Conservation (phyloP, 1,284 basidiomycete species). For the Puccinia brachypodii region DNA sequence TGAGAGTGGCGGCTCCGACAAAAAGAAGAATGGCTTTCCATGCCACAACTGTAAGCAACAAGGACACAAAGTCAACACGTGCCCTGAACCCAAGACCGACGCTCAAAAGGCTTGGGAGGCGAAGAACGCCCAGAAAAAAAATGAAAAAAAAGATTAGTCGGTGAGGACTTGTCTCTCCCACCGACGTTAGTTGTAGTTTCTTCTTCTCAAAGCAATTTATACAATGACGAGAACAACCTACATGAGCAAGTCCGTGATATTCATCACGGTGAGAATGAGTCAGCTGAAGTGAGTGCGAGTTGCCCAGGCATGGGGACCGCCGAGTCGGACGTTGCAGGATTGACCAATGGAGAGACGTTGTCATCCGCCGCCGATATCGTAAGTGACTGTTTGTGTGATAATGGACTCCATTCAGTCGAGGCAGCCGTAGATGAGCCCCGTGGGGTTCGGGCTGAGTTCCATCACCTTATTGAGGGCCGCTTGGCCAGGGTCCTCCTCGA, state of each 20-base stretch:
- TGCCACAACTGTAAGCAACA: neutral
- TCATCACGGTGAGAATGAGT: neutral
- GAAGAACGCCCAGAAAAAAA: neutral
- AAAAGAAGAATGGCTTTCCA: neutral
- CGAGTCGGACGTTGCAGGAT: neutral
- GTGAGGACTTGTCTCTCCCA: neutral
- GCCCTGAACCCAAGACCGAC: neutral
- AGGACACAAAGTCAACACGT: neutral
- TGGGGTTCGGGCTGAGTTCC: neutral
- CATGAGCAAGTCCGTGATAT: neutral
- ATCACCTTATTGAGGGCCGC: neutral
- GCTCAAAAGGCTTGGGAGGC: neutral
- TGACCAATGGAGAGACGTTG: no score
- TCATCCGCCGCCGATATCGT: neutral
- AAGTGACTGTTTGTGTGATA: neutral
- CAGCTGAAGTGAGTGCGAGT: neutral
- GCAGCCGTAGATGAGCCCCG: neutral
- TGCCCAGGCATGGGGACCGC: conserved; percentile 10
- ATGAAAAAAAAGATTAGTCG: conserved; percentile 1
- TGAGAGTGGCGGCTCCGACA: neutral
- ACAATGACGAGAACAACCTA: neutral
- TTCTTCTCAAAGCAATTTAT: neutral
- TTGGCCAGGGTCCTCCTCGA: conserved; percentile 19
- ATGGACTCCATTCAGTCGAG: neutral
- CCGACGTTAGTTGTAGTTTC: neutral